phyloP scores from a whole-genome alignment of 202 grass and related monocot genomes.

The Zizania palustris region DNA sequence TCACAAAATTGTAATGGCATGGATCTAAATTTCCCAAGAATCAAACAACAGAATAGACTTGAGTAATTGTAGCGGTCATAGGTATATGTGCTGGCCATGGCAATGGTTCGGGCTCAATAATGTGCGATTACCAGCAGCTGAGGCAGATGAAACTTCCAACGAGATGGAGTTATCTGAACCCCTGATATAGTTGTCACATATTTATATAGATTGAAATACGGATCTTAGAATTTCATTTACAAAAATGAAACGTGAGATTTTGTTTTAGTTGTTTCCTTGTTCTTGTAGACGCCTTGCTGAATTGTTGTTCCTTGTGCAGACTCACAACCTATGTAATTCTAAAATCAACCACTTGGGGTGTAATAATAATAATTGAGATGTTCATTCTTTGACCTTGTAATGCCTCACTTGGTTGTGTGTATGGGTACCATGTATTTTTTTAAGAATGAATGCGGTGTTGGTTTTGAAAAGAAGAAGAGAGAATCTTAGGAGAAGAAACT shows the following conservation, averaged over 20 bases:
- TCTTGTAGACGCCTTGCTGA: constrained; percentile 32
- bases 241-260: constrained; percentile 12
- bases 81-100: constrained; percentile 89
- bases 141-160: constrained; percentile 49
- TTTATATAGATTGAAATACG: constrained; percentile 28
- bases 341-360: not conserved
- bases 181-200: constrained; percentile 43
- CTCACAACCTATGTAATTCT: constrained; percentile 39
- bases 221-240: not conserved
- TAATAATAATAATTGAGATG: too few relatives aligned
- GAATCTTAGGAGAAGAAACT: not conserved
- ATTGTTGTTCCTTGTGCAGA: constrained; percentile 37
- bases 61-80: constrained; percentile 38
- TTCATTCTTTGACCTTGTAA: too few relatives aligned
- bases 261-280: constrained; percentile 12
- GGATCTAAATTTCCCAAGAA: too few relatives aligned
- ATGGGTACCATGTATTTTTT: too few relatives aligned
- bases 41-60: constrained; percentile 45
- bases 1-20: too few relatives aligned
- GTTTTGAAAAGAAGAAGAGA: too few relatives aligned
- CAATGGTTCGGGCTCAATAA: constrained; percentile 80
- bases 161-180: constrained; percentile 91
- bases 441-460: too few relatives aligned
- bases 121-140: constrained; percentile 45
- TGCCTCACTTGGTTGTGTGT: too few relatives aligned